These are phyloP conservation scores for Leccinum pellstonianum DNA, from an alignment of 768 basidiomycete genomes.

Conservation along the genomic window DNA sequence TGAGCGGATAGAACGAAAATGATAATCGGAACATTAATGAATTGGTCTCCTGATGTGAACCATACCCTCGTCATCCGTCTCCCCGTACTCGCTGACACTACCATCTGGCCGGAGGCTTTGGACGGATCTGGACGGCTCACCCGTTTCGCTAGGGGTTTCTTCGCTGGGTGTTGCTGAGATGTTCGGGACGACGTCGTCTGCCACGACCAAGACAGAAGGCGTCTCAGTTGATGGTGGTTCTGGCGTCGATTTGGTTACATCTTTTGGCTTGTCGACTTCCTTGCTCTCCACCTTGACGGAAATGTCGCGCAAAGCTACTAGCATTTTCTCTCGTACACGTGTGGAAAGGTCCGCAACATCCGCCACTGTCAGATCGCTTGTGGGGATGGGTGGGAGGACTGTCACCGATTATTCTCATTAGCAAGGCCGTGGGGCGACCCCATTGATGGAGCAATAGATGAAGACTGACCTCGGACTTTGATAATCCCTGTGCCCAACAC, in stretches of 20 bases:
- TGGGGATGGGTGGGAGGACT: constrained; percentile 92
- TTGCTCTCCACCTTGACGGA: constrained; percentile 50
- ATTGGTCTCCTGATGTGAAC: constrained; percentile 67
- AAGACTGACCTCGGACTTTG: constrained; percentile 65
- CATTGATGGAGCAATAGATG: not conserved
- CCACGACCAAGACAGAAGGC: not conserved
- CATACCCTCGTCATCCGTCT: constrained; percentile 87
- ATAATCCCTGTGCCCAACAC: constrained; percentile 74
- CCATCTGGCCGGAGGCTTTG: constrained; percentile 41
- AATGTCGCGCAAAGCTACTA: constrained; percentile 72
- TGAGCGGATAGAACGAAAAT: constrained; percentile 3
- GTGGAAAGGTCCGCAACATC: constrained; percentile 70
- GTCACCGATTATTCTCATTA: constrained; percentile 10
- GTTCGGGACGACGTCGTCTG: constrained; percentile 36
- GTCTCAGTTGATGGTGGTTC: constrained; percentile 13
- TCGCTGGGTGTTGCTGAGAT: constrained; percentile 23
- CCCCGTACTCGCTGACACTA: constrained; percentile 70
- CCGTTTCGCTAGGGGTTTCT: constrained; percentile 28
- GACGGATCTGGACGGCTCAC: constrained; percentile 26
- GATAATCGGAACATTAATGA: constrained; percentile 15
- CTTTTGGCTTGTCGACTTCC: constrained; percentile 13
- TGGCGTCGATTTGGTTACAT: constrained; percentile 23
- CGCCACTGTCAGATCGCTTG: constrained; percentile 61
- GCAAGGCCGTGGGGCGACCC: not conserved
- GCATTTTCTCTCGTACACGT: constrained; percentile 77